Percentiles rank a stretch among this genome's conserved stretches.
Evolutionary conservation across 2,329 filamentous ascomycete genomes (phyloP).

Genomic region (Trichoderma koningii): DNA sequence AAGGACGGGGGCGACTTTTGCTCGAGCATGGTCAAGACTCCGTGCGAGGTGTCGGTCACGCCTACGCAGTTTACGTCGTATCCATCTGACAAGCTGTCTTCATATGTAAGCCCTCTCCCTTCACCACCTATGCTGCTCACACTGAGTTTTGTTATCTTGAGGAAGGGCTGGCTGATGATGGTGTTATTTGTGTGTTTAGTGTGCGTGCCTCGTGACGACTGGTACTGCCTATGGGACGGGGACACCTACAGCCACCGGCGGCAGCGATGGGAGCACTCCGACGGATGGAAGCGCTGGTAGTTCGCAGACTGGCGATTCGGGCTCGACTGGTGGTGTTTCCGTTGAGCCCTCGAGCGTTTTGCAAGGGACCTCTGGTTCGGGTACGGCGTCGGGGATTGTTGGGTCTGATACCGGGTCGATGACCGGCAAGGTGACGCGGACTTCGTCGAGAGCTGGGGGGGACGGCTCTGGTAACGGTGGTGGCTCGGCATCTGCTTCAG

Average conservation of each 20-base stretch:
- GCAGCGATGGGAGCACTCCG: background rate
- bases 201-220: slow-evolving; percentile 33
- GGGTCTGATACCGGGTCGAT: slow-evolving; percentile 24
- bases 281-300: background rate
- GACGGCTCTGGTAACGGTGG: background rate
- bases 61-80: slow-evolving; percentile 37
- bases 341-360: background rate
- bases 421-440: slow-evolving; percentile 16
- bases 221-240: slow-evolving; percentile 25
- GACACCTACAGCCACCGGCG: background rate
- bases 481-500: background rate
- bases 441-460: background rate
- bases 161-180: background rate
- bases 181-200: slow-evolving; percentile 28
- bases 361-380: background rate
- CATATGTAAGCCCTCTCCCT: slow-evolving; percentile 35
- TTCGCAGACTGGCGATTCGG: background rate
- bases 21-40: slow-evolving; percentile 35
- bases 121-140: no score
- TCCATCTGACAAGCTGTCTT: slow-evolving; percentile 37
- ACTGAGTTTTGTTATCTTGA: no score
- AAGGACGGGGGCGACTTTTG: slow-evolving; percentile 37
- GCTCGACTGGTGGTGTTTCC: background rate
- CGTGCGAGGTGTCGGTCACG: slow-evolving; percentile 31
- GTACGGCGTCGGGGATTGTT: background rate